A percentile compares a stretch with the other conserved stretches of the same genome.
phyloP scores from a whole-genome alignment of 1,284 basidiomycete species.

The Cutaneotrichosporon daszewskae region DNA sequence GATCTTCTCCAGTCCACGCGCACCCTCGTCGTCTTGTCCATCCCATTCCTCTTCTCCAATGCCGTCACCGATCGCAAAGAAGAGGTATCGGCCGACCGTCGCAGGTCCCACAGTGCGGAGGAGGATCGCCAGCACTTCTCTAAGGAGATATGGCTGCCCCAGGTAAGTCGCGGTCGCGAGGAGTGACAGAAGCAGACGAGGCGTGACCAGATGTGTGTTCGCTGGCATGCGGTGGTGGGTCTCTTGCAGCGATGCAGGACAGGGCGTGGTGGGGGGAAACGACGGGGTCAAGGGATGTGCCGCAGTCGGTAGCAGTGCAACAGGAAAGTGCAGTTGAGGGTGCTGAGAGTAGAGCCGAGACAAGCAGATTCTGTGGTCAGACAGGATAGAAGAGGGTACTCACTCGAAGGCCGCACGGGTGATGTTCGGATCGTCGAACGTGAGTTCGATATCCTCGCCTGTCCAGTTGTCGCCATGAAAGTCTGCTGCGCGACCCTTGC shows the following conservation, averaged over 20 bases:
- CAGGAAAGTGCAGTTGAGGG: slow-evolving; percentile 63
- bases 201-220: slow-evolving; percentile 66
- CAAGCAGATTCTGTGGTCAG: slow-evolving; percentile 63
- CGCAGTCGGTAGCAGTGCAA: slow-evolving; percentile 61
- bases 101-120: slow-evolving; percentile 71
- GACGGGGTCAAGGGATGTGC: slow-evolving; percentile 63
- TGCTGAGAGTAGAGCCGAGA: slow-evolving; percentile 80
- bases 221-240: slow-evolving; percentile 51
- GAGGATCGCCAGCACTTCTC: slow-evolving; percentile 66
- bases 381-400: slow-evolving; percentile 20
- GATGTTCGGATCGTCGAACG: slow-evolving; percentile 79
- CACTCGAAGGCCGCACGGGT: slow-evolving; percentile 62
- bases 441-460: slow-evolving; percentile 57
- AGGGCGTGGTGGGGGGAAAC: slow-evolving; percentile 53
- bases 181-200: slow-evolving; percentile 76
- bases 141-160: slow-evolving; percentile 68
- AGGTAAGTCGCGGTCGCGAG: slow-evolving; percentile 82
- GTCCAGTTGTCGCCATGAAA: slow-evolving; percentile 23
- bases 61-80: slow-evolving; percentile 73
- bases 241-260: slow-evolving; percentile 59
- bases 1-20: slow-evolving; percentile 63
- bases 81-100: slow-evolving; percentile 70
- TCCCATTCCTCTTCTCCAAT: slow-evolving; percentile 54
- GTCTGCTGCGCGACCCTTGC: slow-evolving; percentile 12
- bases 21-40: slow-evolving; percentile 55